Evolutionary conservation across 176 grass and related monocot genomes (phyloP).

Genomic region (Stipa capillata): DNA sequence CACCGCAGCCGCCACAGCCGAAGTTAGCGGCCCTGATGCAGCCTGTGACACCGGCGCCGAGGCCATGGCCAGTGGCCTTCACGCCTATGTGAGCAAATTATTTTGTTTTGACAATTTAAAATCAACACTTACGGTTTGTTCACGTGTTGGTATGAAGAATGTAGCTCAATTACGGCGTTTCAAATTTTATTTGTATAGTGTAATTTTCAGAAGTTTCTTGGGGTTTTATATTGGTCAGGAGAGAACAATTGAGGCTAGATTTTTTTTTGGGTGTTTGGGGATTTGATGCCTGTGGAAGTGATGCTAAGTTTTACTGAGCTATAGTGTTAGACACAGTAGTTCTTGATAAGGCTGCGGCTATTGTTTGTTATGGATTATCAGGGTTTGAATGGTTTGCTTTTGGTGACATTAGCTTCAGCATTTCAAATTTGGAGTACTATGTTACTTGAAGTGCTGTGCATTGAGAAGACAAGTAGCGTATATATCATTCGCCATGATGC

Average conservation of each 20-base stretch:
- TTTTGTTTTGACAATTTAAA: conserved; percentile 23
- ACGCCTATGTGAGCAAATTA: conserved; percentile 26
- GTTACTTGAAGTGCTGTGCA: not conserved
- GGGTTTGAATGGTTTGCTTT: conserved; percentile 1
- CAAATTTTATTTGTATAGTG: not conserved
- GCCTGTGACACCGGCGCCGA: not conserved
- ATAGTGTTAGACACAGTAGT: not conserved
- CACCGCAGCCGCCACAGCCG: not conserved
- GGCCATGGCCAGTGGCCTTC: conserved; percentile 30
- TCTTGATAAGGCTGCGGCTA: not conserved
- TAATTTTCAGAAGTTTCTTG: not conserved
- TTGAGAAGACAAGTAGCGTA: not conserved
- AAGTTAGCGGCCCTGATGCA: conserved; percentile 1
- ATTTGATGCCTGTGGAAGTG: not conserved
- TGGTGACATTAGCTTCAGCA: not conserved
- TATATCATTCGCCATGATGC: not conserved
- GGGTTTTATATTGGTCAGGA: not conserved
- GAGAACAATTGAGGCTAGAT: not conserved
- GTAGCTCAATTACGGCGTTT: not conserved
- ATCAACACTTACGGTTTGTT: not conserved
- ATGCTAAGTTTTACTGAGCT: not conserved
- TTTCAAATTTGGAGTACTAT: not conserved
- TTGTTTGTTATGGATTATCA: not conserved
- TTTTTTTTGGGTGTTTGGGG: not conserved
- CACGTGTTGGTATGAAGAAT: not conserved